Conservation (phyloP, 2,329 filamentous ascomycete species). For the Xylaria arbuscula region DNA sequence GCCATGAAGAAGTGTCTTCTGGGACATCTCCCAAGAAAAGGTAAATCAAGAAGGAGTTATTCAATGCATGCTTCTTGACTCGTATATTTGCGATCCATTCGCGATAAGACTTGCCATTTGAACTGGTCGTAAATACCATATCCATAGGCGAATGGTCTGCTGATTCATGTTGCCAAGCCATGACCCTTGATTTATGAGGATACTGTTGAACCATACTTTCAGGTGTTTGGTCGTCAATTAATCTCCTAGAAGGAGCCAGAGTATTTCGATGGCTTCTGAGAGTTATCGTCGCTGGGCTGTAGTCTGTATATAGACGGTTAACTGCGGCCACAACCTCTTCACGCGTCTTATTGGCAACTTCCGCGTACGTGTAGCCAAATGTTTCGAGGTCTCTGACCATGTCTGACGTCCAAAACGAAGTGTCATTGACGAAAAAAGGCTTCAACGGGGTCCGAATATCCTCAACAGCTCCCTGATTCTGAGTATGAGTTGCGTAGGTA, state of each 20-base stretch:
- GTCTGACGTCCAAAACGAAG: constrained; percentile 76
- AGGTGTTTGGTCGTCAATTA: constrained; percentile 4
- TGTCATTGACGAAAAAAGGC: constrained; percentile 72
- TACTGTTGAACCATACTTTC: not conserved
- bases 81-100: constrained; percentile 78
- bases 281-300: constrained; percentile 53
- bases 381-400: constrained; percentile 66
- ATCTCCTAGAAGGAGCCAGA: not conserved
- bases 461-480: constrained; percentile 63
- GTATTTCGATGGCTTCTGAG: constrained; percentile 23
- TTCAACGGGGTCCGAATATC: constrained; percentile 68
- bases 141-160: constrained; percentile 45
- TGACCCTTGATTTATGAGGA: constrained; percentile 20
- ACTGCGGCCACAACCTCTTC: constrained; percentile 62
- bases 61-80: constrained; percentile 69
- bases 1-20: constrained; percentile 61
- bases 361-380: constrained; percentile 81
- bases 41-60: constrained; percentile 72
- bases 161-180: constrained; percentile 44
- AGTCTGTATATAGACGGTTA: constrained; percentile 70
- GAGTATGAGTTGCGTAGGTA: constrained; percentile 71
- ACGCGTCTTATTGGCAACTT: constrained; percentile 62
- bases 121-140: constrained; percentile 53
- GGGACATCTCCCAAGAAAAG: constrained; percentile 72
- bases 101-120: constrained; percentile 57